Base-by-base conservation (phyloP, 768 basidiomycete species). In the Kockovaella imperatae region DNA sequence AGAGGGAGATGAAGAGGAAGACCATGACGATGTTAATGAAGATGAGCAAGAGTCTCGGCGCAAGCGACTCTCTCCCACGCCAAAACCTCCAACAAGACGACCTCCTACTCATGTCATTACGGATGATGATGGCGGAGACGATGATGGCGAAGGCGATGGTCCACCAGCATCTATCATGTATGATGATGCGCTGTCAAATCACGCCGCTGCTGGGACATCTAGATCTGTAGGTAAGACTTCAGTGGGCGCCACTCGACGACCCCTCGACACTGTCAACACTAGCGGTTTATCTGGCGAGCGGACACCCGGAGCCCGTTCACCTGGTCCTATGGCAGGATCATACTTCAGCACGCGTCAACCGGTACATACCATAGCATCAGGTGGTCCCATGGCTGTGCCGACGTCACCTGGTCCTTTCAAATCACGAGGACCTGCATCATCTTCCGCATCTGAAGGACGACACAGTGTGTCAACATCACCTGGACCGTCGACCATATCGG, bases 401-500 rank as follows among this genome's bases (percentile, higher is more conserved):
- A n/a, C n/a, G n/a, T n/a, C n/a, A n/a, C 47, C 53, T 1, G 56
- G 53, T 23, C 59, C 59, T 26, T 57, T 57, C 36, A 25, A 35
- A 14, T 39, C n/a, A n/a, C n/a, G 42, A n/a, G 35, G 43, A 5
- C n/a, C 42, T 13, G 54, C 59, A 1, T 56, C 54, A 6, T 43
- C 59, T 3, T 36, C 47, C 14, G 39, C 17, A n/a, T 44, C 55
- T 14, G 43, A 51, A 25, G 47, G 46, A 4, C 43, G 45, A 29
- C 39, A 40, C 20, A 55, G 53, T 38, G 35, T 50, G 35, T 55
- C 53, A 29, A 61, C 63, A 17, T 45, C 40, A 17, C 63, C 63
- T 25, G 60, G 60, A 43, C 63, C 63, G 24, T 65, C 63, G 7
- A 59, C 52, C 21, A 53, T 63, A 13, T 57, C 61, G 0, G 21